Percentiles rank a stretch among this genome's conserved stretches.
phyloP scores from a whole-genome alignment of 345 rosid genomes.

The Hibiscus syriacus region DNA sequence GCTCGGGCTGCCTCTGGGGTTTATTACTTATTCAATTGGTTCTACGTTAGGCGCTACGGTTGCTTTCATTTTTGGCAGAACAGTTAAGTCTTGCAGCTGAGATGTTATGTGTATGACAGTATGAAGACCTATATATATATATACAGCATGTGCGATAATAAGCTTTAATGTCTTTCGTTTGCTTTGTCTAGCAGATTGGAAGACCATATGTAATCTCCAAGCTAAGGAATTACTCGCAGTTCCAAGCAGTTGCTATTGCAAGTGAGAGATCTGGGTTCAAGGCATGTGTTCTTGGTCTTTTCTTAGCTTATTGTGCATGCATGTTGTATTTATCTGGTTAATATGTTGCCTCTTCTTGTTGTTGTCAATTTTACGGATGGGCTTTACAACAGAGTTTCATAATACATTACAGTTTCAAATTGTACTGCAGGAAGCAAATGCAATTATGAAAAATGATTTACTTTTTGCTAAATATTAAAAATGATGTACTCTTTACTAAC shows the following conservation, averaged over 20 bases:
- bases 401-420: too few relatives aligned
- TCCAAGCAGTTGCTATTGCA: background rate
- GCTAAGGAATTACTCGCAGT: background rate
- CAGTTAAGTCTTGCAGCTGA: background rate
- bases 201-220: background rate
- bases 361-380: too few relatives aligned
- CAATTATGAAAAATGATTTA: too few relatives aligned
- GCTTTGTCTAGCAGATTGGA: background rate
- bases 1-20: background rate
- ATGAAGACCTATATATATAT: background rate
- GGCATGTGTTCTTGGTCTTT: too few relatives aligned
- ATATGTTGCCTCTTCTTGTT: too few relatives aligned
- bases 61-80: constrained; percentile 1
- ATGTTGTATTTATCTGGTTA: too few relatives aligned
- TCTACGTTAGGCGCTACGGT: background rate
- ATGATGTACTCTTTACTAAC: too few relatives aligned
- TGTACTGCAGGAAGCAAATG: too few relatives aligned
- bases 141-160: background rate
- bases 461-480: too few relatives aligned
- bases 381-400: too few relatives aligned
- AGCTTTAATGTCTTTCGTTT: background rate
- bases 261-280: background rate
- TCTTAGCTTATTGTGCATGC: background rate
- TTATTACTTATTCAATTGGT: background rate
- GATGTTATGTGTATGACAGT: background rate